A percentile compares a stretch with the other conserved stretches of the same genome.
Evolutionary conservation across 257 asterid species (phyloP).

Genomic region (Capsicum chinense): DNA sequence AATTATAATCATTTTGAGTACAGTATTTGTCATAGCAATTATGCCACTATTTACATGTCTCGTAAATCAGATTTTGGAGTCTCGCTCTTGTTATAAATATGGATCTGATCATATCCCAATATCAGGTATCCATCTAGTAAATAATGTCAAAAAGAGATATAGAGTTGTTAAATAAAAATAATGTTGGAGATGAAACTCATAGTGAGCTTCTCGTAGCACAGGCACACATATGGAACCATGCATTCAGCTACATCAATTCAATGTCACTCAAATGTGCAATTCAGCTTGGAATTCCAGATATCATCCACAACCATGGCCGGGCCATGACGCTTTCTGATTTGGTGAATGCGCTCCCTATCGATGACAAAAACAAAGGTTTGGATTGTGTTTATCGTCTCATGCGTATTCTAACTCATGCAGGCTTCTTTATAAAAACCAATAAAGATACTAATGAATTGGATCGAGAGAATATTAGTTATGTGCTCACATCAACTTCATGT

Average conservation of each 20-base stretch:
- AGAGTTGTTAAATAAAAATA: not conserved
- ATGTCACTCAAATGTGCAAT: conserved; percentile 36
- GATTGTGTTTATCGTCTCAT: conserved; percentile 28
- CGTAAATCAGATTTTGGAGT: no score
- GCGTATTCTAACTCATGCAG: conserved; percentile 29
- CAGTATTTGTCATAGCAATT: no score
- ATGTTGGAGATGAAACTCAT: not conserved
- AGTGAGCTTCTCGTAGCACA: conserved; percentile 17
- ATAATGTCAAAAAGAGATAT: no score
- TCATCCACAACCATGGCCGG: conserved; percentile 23
- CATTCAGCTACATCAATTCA: conserved; percentile 16
- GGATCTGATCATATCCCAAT: no score
- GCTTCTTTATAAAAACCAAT: not conserved
- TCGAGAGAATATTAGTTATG: not conserved
- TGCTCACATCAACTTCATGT: not conserved
- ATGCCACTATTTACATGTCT: no score
- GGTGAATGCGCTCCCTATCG: conserved; percentile 30
- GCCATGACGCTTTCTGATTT: conserved; percentile 32
- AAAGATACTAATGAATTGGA: no score
- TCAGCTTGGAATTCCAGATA: conserved; percentile 34
- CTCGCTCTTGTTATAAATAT: no score
- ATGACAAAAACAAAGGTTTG: not conserved
- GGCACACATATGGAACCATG: conserved; percentile 22
- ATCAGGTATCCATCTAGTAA: no score
- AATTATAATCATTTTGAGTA: no score